Conservation (phyloP, 306 rosid species). For the Quercus berberidifolia region DNA sequence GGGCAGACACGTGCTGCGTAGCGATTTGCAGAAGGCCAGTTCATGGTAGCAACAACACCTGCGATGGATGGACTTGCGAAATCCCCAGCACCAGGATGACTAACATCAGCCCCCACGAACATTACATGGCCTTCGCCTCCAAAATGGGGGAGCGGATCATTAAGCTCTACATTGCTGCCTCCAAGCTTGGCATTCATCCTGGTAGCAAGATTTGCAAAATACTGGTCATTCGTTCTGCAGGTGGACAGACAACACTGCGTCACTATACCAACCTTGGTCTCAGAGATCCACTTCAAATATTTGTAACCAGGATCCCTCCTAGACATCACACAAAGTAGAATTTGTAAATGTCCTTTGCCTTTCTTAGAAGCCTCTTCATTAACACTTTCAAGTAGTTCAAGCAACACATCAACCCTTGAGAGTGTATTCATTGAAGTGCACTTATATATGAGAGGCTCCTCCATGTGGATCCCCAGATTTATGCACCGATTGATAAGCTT, state of each 20-base stretch:
- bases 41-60: slow-evolving; percentile 72
- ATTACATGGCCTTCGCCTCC: slow-evolving; percentile 50
- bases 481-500: slow-evolving; percentile 39
- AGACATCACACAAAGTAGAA: slow-evolving; percentile 75
- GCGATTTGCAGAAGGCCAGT: slow-evolving; percentile 83
- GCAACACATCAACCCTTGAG: slow-evolving; percentile 23
- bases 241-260: slow-evolving; percentile 74
- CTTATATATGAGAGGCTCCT: slow-evolving; percentile 36
- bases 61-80: slow-evolving; percentile 58
- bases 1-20: slow-evolving; percentile 64
- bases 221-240: slow-evolving; percentile 39
- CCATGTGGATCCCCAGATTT: slow-evolving; percentile 67
- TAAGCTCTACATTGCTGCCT: slow-evolving; percentile 77
- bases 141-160: slow-evolving; percentile 39
- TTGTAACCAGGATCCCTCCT: slow-evolving; percentile 53
- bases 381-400: slow-evolving; percentile 43
- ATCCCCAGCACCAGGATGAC: slow-evolving; percentile 56
- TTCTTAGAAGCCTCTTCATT: slow-evolving; percentile 6
- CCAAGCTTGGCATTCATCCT: slow-evolving; percentile 88
- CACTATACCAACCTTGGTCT: slow-evolving; percentile 68
- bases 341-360: slow-evolving; percentile 33
- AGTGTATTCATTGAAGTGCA: slow-evolving; percentile 43
- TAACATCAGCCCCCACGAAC: slow-evolving; percentile 88
- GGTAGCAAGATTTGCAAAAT: slow-evolving; percentile 61
- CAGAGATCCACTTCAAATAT: slow-evolving; percentile 64